phyloP scores from a whole-genome alignment of 352 stramenopile species.

The Phytophthora melonis region DNA sequence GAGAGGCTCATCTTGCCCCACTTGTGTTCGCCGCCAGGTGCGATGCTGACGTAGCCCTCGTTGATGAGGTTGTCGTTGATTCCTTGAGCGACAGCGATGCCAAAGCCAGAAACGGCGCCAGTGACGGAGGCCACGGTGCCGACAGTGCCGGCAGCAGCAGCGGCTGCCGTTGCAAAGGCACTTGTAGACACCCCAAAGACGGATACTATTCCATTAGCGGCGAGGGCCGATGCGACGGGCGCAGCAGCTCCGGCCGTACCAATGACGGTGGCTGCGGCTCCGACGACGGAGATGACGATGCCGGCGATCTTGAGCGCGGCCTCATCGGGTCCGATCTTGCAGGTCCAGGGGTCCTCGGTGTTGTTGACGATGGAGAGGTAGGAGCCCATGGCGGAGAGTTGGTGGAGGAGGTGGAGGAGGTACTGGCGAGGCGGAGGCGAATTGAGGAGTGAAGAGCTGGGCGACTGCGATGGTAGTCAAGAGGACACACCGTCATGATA shows the following conservation, averaged over 20 bases:
- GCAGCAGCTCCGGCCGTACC: conserved; percentile 42
- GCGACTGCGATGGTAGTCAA: conserved; percentile 8
- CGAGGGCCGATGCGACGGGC: conserved; percentile 35
- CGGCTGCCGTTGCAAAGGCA: conserved; percentile 28
- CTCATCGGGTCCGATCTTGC: conserved; percentile 53
- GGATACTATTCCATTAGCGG: conserved; percentile 38
- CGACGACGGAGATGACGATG: conserved; percentile 37
- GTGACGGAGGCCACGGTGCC: conserved; percentile 28
- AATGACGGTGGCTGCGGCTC: conserved; percentile 32
- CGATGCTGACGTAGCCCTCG: conserved; percentile 46
- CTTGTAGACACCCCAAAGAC: conserved; percentile 46
- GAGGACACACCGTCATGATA: background rate
- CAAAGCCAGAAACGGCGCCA: conserved; percentile 45
- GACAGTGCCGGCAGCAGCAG: conserved; percentile 26
- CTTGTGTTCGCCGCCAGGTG: conserved; percentile 35
- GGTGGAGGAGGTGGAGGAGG: conserved; percentile 5
- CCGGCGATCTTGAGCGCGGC: conserved; percentile 6
- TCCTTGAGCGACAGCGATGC: conserved; percentile 43
- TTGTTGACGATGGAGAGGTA: conserved; percentile 63
- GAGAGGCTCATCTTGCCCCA: conserved; percentile 58
- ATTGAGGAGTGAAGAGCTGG: conserved; percentile 27
- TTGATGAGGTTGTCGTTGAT: conserved; percentile 48
- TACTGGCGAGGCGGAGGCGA: background rate
- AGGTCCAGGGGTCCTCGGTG: conserved; percentile 45
- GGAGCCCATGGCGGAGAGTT: conserved; percentile 42